phyloP scores from a whole-genome alignment of 2,329 filamentous ascomycete species.

The Aspergillus candidus region DNA sequence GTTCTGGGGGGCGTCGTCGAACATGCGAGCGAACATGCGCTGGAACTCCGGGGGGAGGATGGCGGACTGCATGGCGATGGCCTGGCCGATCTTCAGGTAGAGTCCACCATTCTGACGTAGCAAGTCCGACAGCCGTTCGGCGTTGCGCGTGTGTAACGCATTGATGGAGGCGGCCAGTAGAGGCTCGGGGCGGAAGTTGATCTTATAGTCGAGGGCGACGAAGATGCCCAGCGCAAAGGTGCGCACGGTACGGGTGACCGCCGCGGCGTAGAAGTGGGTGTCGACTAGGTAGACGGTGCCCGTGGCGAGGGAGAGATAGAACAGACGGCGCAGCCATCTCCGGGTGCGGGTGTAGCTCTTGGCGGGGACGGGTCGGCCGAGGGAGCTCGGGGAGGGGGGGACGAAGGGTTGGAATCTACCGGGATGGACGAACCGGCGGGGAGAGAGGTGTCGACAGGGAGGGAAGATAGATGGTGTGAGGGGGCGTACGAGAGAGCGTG shows the following conservation, averaged over 20 bases:
- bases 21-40: slow-evolving; percentile 93
- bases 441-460: neutral
- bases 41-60: slow-evolving; percentile 91
- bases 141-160: slow-evolving; percentile 76
- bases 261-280: slow-evolving; percentile 68
- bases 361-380: slow-evolving; percentile 65
- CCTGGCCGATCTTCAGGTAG: slow-evolving; percentile 96
- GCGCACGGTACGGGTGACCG: slow-evolving; percentile 68
- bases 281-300: slow-evolving; percentile 65
- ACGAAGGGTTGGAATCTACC: slow-evolving; percentile 58
- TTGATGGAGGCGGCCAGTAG: slow-evolving; percentile 65
- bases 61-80: slow-evolving; percentile 96
- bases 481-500: slow-evolving; percentile 5
- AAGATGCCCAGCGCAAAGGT: slow-evolving; percentile 76
- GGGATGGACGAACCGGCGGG: slow-evolving; percentile 23
- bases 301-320: slow-evolving; percentile 54
- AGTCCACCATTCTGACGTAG: slow-evolving; percentile 82
- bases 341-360: slow-evolving; percentile 65
- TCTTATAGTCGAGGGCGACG: slow-evolving; percentile 87
- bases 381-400: slow-evolving; percentile 70
- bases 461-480: neutral
- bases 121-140: slow-evolving; percentile 73
- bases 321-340: slow-evolving; percentile 70
- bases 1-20: slow-evolving; percentile 94
- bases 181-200: slow-evolving; percentile 84